Base-by-base conservation (phyloP, 2,329 filamentous ascomycete species). In the Malbranchea zuffiana region DNA sequence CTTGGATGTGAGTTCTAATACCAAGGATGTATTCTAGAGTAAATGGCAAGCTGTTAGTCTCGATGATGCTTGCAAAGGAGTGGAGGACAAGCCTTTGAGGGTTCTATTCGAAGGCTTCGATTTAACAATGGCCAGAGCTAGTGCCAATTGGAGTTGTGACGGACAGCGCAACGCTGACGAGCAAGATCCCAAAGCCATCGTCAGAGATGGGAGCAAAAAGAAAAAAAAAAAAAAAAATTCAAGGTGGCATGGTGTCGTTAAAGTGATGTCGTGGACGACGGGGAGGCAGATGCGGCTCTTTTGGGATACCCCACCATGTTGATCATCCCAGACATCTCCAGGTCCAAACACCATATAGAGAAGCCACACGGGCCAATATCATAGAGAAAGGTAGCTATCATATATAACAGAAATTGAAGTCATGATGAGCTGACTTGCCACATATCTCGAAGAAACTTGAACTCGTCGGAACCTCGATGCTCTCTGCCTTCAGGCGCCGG, bases 91-190 rank as follows among this genome's bases (percentile, higher is more conserved):
- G 61, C 63, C 63, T 52, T 56, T 56, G 19, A 64, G 48, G 8
- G 48, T 41, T 10, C 50, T 39, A 18, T 51, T 47, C 16, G 50
- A 37, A 27, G 63, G 62, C 41, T 64, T 66, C 4, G 53, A 52
- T 39, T 60, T 63, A 34, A 65, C 54, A 35, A 66, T 51, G 4
- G 59, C 54, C 35, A 66, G 44, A 10, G 63, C 63, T 21, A 66
- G 52, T 3, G 63, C 62, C 53, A 66, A 44, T 43, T 70, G 51
- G 48, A 46, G 54, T 45, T 53, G 61, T 55, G 55, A 55, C 48
- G 45, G 53, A 46, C 37, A 54, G 54, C 24, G 5, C 7, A 32
- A 19, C 12, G 2, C 13, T 6, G 12, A 21, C 10, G 21, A 15
- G 23, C 3, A 27, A 3, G 24, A 13, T 23, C 13, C 7, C 26